Evolutionary conservation across 2,329 filamentous ascomycete species (phyloP).

Genomic region (Aspergillus viridinutans): DNA sequence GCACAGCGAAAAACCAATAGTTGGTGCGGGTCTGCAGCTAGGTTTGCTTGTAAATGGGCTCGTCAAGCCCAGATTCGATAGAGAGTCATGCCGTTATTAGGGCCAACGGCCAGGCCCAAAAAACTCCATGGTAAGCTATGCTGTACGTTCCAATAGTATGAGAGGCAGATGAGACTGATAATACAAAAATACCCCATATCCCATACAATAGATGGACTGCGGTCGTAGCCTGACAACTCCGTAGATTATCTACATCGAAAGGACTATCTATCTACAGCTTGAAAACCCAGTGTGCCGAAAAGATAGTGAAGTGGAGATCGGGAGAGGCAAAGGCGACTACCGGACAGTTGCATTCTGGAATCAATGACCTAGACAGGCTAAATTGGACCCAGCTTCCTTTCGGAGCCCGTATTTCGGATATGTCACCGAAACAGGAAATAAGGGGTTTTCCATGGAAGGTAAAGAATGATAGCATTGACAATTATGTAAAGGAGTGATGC

Average conservation of each 20-base stretch:
- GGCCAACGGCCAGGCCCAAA: neutral
- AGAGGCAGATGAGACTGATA: too few species aligned
- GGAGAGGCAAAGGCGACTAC: neutral
- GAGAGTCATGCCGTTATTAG: neutral
- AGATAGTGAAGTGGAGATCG: neutral
- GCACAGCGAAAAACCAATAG: neutral
- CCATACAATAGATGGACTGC: too few species aligned
- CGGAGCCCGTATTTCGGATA: neutral
- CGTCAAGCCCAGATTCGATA: neutral
- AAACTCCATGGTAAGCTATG: too few species aligned
- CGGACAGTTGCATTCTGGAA: neutral
- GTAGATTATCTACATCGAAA: neutral
- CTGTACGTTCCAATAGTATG: too few species aligned
- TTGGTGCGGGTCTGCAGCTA: slow-evolving; percentile 1
- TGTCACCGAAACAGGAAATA: neutral
- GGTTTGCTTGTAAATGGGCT: slow-evolving; percentile 1
- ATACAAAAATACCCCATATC: too few species aligned
- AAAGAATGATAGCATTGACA: neutral
- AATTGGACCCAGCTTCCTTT: neutral
- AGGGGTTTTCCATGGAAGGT: neutral
- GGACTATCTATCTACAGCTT: neutral
- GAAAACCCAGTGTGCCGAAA: neutral
- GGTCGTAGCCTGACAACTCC: too few species aligned
- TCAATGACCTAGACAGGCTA: neutral
- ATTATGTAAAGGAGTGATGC: neutral